Percentiles rank a stretch among this genome's conserved stretches.
These are phyloP conservation scores for Monilinia fructigena DNA, from an alignment of 2,329 filamentous ascomycete species.

Conservation along the genomic window DNA sequence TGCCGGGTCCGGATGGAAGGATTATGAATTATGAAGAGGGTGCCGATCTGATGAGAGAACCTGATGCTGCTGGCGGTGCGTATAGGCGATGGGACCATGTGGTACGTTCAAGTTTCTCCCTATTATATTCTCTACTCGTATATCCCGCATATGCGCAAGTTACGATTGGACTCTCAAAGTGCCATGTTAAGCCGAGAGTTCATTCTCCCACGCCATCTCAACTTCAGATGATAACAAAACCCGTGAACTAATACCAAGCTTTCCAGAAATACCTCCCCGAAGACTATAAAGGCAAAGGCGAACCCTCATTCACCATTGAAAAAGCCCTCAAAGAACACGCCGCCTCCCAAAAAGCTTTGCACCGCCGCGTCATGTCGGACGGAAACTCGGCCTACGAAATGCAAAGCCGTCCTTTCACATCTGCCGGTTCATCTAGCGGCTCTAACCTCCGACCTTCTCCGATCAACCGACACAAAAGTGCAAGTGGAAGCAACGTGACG, in stretches of 20 bases:
- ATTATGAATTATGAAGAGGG: slow-evolving; percentile 80
- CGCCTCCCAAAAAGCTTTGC: slow-evolving; percentile 40
- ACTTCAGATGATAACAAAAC: neutral
- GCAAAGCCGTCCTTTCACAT: slow-evolving; percentile 41
- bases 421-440: slow-evolving; percentile 19
- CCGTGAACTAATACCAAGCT: slow-evolving; percentile 14
- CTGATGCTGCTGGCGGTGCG: slow-evolving; percentile 64
- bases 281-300: slow-evolving; percentile 80
- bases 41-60: slow-evolving; percentile 78
- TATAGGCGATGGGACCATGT: slow-evolving; percentile 74
- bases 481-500: slow-evolving; percentile 40
- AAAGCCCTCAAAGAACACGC: slow-evolving; percentile 60
- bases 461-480: slow-evolving; percentile 46
- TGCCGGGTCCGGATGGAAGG: slow-evolving; percentile 64
- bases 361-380: slow-evolving; percentile 34
- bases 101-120: slow-evolving; percentile 57
- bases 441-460: neutral
- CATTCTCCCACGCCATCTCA: neutral
- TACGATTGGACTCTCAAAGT: too few relatives aligned
- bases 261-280: slow-evolving; percentile 65
- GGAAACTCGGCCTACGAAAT: slow-evolving; percentile 50
- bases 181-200: neutral
- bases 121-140: neutral
- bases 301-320: slow-evolving; percentile 71
- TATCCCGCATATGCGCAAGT: too few relatives aligned